Conservation (phyloP, 78 protist species). For the Planoprotostelium fungivorum region DNA sequence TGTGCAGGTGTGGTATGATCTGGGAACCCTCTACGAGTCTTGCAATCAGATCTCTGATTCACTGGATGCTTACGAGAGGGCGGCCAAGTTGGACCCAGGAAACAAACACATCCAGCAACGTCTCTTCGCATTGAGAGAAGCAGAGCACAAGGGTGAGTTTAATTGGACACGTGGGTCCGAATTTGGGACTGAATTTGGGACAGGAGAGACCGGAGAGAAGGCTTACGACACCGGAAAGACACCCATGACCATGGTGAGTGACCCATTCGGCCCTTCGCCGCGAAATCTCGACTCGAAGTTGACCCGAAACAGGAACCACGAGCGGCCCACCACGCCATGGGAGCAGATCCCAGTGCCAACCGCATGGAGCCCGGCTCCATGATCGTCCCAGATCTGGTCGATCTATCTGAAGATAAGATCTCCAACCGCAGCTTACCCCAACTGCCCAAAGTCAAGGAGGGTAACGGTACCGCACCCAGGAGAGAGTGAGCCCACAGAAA, state of each 20-base stretch:
- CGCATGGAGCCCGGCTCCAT: not conserved
- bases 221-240: not conserved
- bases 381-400: not conserved
- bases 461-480: not conserved
- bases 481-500: too few species aligned
- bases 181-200: not conserved
- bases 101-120: constrained; percentile 65
- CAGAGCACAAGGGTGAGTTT: not conserved
- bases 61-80: constrained; percentile 61
- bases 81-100: constrained; percentile 55
- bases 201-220: not conserved
- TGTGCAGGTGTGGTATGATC: constrained; percentile 65
- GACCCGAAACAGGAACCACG: constrained; percentile 2
- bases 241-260: not conserved
- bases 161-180: not conserved
- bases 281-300: too few species aligned
- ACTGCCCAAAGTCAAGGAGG: not conserved
- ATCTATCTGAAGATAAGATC: not conserved
- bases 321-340: not conserved
- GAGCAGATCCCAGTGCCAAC: not conserved
- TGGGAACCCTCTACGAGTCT: constrained; percentile 82
- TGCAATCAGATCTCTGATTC: constrained; percentile 69
- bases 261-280: not conserved
- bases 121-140: constrained; percentile 15
- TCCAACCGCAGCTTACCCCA: not conserved